Evolutionary conservation across 805 yeast genomes (phyloP).

Genomic region (Sugiyamaella americana): DNA sequence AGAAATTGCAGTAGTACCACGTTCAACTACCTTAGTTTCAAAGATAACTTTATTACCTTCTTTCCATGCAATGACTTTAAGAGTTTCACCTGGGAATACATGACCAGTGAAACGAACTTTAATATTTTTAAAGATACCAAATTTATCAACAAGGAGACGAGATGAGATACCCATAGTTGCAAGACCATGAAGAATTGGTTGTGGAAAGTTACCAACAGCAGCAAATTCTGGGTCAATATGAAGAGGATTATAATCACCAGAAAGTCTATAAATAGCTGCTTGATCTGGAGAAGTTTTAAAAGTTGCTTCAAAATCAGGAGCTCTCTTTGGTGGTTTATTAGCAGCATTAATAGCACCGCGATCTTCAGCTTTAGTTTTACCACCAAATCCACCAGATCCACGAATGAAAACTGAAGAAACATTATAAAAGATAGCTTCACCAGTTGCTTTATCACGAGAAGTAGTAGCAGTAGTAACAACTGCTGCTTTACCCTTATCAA

Average conservation of each 20-base stretch:
- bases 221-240: slow-evolving; percentile 94
- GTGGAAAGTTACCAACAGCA: slow-evolving; percentile 72
- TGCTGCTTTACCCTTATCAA: slow-evolving; percentile 84
- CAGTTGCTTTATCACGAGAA: slow-evolving; percentile 59
- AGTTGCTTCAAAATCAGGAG: slow-evolving; percentile 61
- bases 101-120: slow-evolving; percentile 87
- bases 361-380: slow-evolving; percentile 46
- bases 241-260: slow-evolving; percentile 92
- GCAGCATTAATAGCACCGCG: slow-evolving; percentile 56
- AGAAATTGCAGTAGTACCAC: slow-evolving; percentile 71
- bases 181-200: slow-evolving; percentile 90
- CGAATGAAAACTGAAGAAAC: slow-evolving; percentile 82
- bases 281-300: slow-evolving; percentile 60
- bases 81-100: slow-evolving; percentile 91
- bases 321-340: slow-evolving; percentile 55
- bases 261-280: slow-evolving; percentile 84
- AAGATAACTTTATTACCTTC: slow-evolving; percentile 62
- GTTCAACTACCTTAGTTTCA: slow-evolving; percentile 76
- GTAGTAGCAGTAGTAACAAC: slow-evolving; percentile 63
- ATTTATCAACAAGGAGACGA: slow-evolving; percentile 70
- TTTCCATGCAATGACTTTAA: slow-evolving; percentile 81
- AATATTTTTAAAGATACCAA: slow-evolving; percentile 74
- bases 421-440: slow-evolving; percentile 68
- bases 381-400: slow-evolving; percentile 52
- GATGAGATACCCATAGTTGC: slow-evolving; percentile 79